A percentile compares a stretch with the other conserved stretches of the same genome.
Evolutionary conservation across 2,329 filamentous ascomycete species (phyloP).

Genomic region (Colletotrichum liriopes): DNA sequence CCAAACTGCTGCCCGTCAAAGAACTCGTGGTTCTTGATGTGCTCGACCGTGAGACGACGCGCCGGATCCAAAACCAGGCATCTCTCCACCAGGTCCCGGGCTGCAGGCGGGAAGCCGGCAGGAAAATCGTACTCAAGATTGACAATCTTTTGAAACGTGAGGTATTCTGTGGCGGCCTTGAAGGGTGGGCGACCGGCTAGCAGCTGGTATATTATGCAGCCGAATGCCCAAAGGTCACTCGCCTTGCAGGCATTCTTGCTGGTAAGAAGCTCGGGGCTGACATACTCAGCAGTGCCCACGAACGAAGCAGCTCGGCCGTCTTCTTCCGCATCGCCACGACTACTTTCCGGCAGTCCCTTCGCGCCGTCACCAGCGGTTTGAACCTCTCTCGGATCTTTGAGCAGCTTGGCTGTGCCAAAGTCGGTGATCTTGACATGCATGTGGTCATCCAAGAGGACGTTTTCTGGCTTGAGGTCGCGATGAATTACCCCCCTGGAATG

Average conservation of each 20-base stretch:
- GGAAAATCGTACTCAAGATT: slow-evolving; percentile 95
- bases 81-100: slow-evolving; percentile 90
- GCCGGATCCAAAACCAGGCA: slow-evolving; percentile 91
- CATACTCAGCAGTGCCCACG: slow-evolving; percentile 97
- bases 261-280: slow-evolving; percentile 95
- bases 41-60: slow-evolving; percentile 89
- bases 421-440: slow-evolving; percentile 99
- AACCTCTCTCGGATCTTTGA: slow-evolving; percentile 72
- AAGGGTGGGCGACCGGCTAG: slow-evolving; percentile 97
- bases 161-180: slow-evolving; percentile 95
- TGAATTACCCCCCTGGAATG: slow-evolving; percentile 96
- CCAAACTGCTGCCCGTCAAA: slow-evolving; percentile 92
- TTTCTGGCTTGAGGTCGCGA: slow-evolving; percentile 96
- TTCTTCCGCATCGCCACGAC: slow-evolving; percentile 63
- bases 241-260: slow-evolving; percentile 98
- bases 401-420: slow-evolving; percentile 97
- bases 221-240: slow-evolving; percentile 98
- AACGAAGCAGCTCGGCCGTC: slow-evolving; percentile 90
- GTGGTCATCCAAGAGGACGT: slow-evolving; percentile 93
- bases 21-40: slow-evolving; percentile 97
- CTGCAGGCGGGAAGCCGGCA: slow-evolving; percentile 86
- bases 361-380: slow-evolving; percentile 60
- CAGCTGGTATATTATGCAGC: slow-evolving; percentile 97
- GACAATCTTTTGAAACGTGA: slow-evolving; percentile 99
- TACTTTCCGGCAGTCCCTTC: slow-evolving; percentile 55